These are phyloP conservation scores for Paracoccidioides brasiliensis DNA, from an alignment of 2,329 filamentous ascomycete genomes.

Conservation along the genomic window DNA sequence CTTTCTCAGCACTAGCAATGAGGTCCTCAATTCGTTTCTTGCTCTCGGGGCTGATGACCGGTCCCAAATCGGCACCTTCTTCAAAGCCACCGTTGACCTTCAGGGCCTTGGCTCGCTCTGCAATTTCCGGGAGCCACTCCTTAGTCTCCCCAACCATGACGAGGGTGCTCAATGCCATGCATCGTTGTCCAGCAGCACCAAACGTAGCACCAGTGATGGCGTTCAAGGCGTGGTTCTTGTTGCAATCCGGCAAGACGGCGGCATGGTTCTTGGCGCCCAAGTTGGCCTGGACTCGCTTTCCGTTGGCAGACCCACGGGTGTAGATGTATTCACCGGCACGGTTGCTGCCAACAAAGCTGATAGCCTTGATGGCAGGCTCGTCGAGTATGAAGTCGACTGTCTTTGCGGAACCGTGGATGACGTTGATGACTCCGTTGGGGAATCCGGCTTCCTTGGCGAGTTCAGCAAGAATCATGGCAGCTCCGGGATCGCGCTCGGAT, in stretches of 20 bases:
- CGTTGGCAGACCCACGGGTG: slow-evolving; percentile 52
- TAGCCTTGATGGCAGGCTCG: slow-evolving; percentile 54
- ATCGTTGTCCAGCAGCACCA: slow-evolving; percentile 55
- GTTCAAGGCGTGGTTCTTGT: slow-evolving; percentile 56
- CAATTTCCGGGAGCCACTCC: slow-evolving; percentile 51
- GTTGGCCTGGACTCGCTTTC: slow-evolving; percentile 58
- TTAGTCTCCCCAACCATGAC: slow-evolving; percentile 54
- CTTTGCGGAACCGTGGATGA: slow-evolving; percentile 51
- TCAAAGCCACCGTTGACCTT: slow-evolving; percentile 50
- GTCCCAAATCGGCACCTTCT: slow-evolving; percentile 47
- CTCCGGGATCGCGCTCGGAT: slow-evolving; percentile 52
- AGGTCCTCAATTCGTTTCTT: slow-evolving; percentile 51
- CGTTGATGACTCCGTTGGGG: slow-evolving; percentile 52
- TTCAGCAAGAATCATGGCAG: slow-evolving; percentile 54
- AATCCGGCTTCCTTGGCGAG: slow-evolving; percentile 51
- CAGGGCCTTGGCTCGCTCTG: slow-evolving; percentile 46
- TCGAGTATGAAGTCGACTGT: slow-evolving; percentile 59
- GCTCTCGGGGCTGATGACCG: slow-evolving; percentile 49
- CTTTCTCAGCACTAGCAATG: slow-evolving; percentile 48
- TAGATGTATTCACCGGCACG: slow-evolving; percentile 58
- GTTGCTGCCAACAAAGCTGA: slow-evolving; percentile 57
- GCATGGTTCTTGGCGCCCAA: slow-evolving; percentile 59
- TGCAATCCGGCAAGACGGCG: slow-evolving; percentile 52
- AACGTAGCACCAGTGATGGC: slow-evolving; percentile 55
- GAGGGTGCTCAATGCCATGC: slow-evolving; percentile 54